These are phyloP conservation scores for Pleurotus eryngii DNA, from an alignment of 768 basidiomycete species.

Conservation along the genomic window DNA sequence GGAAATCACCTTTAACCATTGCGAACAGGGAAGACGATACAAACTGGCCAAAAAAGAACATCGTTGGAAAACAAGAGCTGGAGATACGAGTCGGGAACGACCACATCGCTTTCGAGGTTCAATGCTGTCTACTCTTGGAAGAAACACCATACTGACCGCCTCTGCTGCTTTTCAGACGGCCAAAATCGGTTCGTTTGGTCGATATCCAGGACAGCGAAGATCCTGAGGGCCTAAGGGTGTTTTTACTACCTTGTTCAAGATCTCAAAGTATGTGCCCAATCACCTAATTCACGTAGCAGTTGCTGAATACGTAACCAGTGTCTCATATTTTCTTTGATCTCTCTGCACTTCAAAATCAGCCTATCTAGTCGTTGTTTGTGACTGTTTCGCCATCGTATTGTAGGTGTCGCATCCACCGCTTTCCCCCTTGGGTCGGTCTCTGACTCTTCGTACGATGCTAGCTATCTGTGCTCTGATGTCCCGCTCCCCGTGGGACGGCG, in stretches of 20 bases:
- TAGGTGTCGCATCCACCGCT: too few relatives aligned
- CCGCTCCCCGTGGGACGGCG: slow-evolving; percentile 37
- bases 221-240: slow-evolving; percentile 94
- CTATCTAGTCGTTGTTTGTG: slow-evolving; percentile 53
- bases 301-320: slow-evolving; percentile 52
- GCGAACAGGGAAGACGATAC: slow-evolving; percentile 88
- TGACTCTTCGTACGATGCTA: neutral
- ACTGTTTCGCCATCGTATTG: too few relatives aligned
- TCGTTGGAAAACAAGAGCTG: slow-evolving; percentile 97
- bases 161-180: slow-evolving; percentile 63
- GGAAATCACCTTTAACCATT: neutral
- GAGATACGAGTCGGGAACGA: slow-evolving; percentile 93
- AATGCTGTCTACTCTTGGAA: slow-evolving; percentile 16
- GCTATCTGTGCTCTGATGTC: slow-evolving; percentile 14
- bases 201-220: slow-evolving; percentile 98
- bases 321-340: slow-evolving; percentile 96
- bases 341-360: slow-evolving; percentile 99
- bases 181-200: slow-evolving; percentile 92
- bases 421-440: neutral
- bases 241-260: slow-evolving; percentile 99
- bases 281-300: neutral
- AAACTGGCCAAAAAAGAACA: slow-evolving; percentile 99
- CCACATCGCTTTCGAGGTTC: slow-evolving; percentile 95
- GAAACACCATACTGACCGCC: neutral
- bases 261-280: slow-evolving; percentile 63